Conservation (phyloP, 164 flowering plant species). For the Kingdonia uniflora region DNA sequence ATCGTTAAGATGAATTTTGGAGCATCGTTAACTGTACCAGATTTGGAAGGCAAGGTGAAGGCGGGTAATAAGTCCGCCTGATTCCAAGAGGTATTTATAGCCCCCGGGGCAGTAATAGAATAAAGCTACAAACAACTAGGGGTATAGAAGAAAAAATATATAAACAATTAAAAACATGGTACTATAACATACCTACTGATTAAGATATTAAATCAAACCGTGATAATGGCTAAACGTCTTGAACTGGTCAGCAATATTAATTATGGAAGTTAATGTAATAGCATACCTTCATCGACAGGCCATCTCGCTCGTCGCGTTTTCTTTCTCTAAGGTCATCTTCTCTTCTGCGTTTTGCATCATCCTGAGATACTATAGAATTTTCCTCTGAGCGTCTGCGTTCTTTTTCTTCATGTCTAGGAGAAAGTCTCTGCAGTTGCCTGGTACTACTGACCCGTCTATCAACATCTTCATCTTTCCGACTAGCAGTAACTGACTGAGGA, state of each 20-base stretch:
- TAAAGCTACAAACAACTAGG: too few species aligned
- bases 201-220: too few species aligned
- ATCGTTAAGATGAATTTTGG: too few species aligned
- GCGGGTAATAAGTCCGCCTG: too few species aligned
- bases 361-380: constrained; percentile 40
- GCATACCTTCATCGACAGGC: constrained; percentile 51
- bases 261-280: not conserved
- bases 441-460: constrained; percentile 67
- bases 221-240: not conserved
- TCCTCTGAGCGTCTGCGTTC: constrained; percentile 92
- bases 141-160: too few species aligned
- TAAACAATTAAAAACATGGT: too few species aligned
- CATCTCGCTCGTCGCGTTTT: constrained; percentile 85
- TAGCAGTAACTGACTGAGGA: constrained; percentile 63
- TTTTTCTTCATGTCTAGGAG: constrained; percentile 93
- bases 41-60: too few species aligned
- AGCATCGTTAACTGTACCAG: too few species aligned
- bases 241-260: not conserved
- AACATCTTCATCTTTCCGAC: constrained; percentile 77
- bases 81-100: too few species aligned
- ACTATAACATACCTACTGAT: too few species aligned
- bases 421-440: constrained; percentile 73
- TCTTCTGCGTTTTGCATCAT: constrained; percentile 80
- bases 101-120: too few species aligned
- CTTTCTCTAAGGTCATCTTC: constrained; percentile 90